These are phyloP conservation scores for Acidiella bohemica DNA, from an alignment of 495 filamentous ascomycete genomes.

Conservation along the genomic window DNA sequence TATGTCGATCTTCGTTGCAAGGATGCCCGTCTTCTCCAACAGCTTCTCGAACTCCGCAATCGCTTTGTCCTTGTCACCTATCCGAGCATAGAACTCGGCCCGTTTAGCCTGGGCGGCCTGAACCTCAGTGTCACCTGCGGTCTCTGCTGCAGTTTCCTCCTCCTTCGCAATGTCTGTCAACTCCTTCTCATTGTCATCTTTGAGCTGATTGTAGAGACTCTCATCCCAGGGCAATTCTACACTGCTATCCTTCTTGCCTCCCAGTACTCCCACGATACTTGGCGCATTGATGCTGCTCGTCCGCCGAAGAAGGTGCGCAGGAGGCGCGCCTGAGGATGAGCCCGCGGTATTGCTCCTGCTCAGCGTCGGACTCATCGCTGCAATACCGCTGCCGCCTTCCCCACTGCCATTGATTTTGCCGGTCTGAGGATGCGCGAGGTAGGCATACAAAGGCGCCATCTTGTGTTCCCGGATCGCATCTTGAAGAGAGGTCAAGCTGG, in stretches of 20 bases:
- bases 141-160: constrained; percentile 58
- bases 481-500: constrained; percentile 70
- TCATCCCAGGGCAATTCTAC: constrained; percentile 82
- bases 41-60: constrained; percentile 82
- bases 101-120: constrained; percentile 84
- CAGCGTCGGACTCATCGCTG: constrained; percentile 3
- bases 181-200: constrained; percentile 81
- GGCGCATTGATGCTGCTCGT: constrained; percentile 17
- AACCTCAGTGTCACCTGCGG: constrained; percentile 90
- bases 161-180: constrained; percentile 87
- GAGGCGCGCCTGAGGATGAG: constrained; percentile 3
- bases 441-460: constrained; percentile 93
- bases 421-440: constrained; percentile 85
- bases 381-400: constrained; percentile 40
- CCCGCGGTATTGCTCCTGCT: constrained; percentile 1
- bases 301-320: constrained; percentile 22
- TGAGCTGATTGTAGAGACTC: constrained; percentile 66
- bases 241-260: constrained; percentile 15
- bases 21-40: constrained; percentile 82
- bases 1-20: constrained; percentile 93
- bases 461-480: constrained; percentile 85
- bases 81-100: constrained; percentile 85
- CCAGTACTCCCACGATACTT: constrained; percentile 16
- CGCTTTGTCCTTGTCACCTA: constrained; percentile 95
- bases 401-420: constrained; percentile 72